phyloP scores from a whole-genome alignment of 176 grass and related monocot genomes.

The Typha latifolia region DNA sequence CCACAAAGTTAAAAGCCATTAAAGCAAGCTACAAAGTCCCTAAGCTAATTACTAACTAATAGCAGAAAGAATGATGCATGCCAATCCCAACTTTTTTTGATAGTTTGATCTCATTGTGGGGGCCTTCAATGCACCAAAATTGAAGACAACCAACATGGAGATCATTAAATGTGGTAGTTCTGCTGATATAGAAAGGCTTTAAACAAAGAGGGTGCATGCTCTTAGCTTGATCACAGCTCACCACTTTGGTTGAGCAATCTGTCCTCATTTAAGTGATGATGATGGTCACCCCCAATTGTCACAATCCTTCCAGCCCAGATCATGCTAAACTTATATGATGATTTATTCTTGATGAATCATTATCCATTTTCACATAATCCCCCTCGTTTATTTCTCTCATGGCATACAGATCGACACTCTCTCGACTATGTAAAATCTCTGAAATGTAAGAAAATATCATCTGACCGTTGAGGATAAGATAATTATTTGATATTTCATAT shows the following conservation, averaged over 20 bases:
- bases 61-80: no score
- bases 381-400: no score
- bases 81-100: neutral
- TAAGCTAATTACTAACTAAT: no score
- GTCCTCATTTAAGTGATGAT: neutral
- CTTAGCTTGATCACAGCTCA: constrained; percentile 1
- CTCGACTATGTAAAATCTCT: no score
- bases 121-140: neutral
- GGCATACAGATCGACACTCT: no score
- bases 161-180: neutral
- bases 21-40: no score
- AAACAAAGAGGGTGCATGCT: neutral
- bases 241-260: neutral
- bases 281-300: neutral
- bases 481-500: no score
- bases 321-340: neutral
- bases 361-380: no score
- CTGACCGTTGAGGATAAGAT: no score
- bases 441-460: no score
- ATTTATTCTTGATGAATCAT: no score
- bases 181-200: neutral
- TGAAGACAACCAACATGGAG: neutral
- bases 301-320: neutral
- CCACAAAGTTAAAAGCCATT: no score
- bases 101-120: neutral